phyloP scores from a whole-genome alignment of 2,329 filamentous ascomycete species.

The Ceratocystis huliohia region DNA sequence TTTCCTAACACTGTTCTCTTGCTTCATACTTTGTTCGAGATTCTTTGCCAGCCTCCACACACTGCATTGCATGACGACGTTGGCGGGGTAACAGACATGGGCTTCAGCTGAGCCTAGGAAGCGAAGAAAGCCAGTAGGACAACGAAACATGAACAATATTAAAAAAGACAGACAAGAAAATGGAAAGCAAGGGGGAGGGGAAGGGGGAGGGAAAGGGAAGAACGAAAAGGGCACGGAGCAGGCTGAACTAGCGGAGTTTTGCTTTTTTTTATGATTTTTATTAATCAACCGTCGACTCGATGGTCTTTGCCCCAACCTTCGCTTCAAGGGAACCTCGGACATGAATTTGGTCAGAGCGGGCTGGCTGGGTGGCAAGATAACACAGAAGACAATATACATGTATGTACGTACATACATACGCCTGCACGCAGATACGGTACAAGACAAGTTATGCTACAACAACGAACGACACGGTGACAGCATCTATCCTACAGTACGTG shows the following conservation, averaged over 20 bases:
- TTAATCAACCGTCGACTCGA: background rate
- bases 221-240: background rate
- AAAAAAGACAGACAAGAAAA: background rate
- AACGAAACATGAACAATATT: background rate
- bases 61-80: background rate
- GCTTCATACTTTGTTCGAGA: background rate
- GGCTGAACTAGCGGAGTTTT: background rate
- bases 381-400: background rate
- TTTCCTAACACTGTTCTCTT: background rate
- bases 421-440: background rate
- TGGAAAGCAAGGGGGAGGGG: background rate
- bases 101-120: background rate
- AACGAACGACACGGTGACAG: background rate
- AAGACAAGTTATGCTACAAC: background rate
- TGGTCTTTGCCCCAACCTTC: slow-evolving; percentile 3
- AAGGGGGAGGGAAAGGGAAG: too few species aligned
- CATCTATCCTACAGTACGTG: too few species aligned
- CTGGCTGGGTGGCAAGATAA: slow-evolving; percentile 2
- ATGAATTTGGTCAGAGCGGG: background rate
- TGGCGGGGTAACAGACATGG: slow-evolving; percentile 6
- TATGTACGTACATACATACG: background rate
- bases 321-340: background rate
- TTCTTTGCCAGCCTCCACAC: background rate
- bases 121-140: background rate
- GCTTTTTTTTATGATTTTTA: background rate